These are phyloP conservation scores for Albifimbria verrucaria DNA, from an alignment of 2,329 filamentous ascomycete genomes.

Conservation along the genomic window DNA sequence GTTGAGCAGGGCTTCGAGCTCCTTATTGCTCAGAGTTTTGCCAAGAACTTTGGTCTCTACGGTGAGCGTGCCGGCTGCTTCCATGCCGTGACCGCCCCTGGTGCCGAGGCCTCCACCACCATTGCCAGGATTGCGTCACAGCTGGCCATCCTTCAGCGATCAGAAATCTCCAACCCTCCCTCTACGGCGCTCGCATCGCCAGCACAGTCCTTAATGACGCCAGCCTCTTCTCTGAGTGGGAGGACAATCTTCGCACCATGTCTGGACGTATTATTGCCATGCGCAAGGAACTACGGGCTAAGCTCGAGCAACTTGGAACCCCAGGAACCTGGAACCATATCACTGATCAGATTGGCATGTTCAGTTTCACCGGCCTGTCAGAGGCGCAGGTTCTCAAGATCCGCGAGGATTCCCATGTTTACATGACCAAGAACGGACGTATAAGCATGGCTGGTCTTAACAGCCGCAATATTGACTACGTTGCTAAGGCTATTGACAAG, in stretches of 20 bases:
- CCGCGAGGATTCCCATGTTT: constrained; percentile 69
- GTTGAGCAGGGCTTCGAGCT: constrained; percentile 88
- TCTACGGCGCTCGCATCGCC: constrained; percentile 90
- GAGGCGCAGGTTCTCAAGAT: constrained; percentile 72
- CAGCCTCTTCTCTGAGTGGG: constrained; percentile 83
- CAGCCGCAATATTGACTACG: constrained; percentile 86
- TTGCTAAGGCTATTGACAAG: constrained; percentile 84
- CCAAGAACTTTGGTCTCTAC: constrained; percentile 97
- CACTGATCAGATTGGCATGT: constrained; percentile 99
- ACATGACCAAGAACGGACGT: constrained; percentile 96
- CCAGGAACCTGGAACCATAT: constrained; percentile 96
- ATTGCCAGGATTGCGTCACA: constrained; percentile 74
- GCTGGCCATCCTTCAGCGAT: constrained; percentile 89
- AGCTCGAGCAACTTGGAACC: constrained; percentile 80
- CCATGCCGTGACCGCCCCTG: constrained; percentile 81
- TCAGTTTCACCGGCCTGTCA: constrained; percentile 82
- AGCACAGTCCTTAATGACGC: constrained; percentile 79
- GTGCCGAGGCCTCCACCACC: constrained; percentile 60
- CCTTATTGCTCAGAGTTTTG: constrained; percentile 87
- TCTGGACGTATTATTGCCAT: constrained; percentile 91
- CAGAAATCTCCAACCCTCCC: constrained; percentile 97
- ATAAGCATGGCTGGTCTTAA: constrained; percentile 99
- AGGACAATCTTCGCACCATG: constrained; percentile 89
- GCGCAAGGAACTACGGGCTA: constrained; percentile 72
- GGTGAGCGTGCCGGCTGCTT: constrained; percentile 95